phyloP scores from a whole-genome alignment of 495 filamentous ascomycete species.

The Neurospora hispaniola region DNA sequence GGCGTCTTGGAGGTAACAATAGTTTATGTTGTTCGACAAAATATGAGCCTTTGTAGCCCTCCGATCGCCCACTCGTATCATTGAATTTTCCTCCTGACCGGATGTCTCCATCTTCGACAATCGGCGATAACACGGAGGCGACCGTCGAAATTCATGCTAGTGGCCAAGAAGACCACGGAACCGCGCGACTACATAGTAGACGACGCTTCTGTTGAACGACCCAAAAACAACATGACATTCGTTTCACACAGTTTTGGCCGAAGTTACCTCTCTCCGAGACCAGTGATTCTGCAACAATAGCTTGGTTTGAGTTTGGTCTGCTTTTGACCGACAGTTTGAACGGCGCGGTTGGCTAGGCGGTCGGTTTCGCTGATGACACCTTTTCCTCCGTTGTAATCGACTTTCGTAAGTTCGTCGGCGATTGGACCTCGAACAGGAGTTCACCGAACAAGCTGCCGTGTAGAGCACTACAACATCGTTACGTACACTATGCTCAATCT shows the following conservation, averaged over 20 bases:
- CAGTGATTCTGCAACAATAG: not conserved
- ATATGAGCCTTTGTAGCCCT: not conserved
- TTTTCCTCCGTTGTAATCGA: not conserved
- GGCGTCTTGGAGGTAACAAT: not conserved
- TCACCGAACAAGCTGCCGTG: not conserved
- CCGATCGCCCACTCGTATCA: not conserved
- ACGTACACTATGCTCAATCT: not conserved
- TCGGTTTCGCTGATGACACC: not conserved
- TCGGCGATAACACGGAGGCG: not conserved
- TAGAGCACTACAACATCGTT: not conserved
- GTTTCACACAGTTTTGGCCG: not conserved
- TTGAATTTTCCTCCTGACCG: not conserved
- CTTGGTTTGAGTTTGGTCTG: not conserved
- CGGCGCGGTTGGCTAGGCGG: not conserved
- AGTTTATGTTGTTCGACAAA: not conserved
- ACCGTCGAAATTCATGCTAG: not conserved
- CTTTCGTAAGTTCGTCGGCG: not conserved
- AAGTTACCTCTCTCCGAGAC: not conserved
- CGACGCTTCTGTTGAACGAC: not conserved
- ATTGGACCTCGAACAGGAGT: not conserved
- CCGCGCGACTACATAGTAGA: not conserved
- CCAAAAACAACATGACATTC: not conserved
- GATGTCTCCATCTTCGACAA: not conserved
- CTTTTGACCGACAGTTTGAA: not conserved
- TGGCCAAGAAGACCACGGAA: not conserved